Evolutionary conservation across 169 alveolate species (phyloP), one percentile per base, ranked within the genome.

Genomic region (Pseudocohnilembus persalinus): DNA sequence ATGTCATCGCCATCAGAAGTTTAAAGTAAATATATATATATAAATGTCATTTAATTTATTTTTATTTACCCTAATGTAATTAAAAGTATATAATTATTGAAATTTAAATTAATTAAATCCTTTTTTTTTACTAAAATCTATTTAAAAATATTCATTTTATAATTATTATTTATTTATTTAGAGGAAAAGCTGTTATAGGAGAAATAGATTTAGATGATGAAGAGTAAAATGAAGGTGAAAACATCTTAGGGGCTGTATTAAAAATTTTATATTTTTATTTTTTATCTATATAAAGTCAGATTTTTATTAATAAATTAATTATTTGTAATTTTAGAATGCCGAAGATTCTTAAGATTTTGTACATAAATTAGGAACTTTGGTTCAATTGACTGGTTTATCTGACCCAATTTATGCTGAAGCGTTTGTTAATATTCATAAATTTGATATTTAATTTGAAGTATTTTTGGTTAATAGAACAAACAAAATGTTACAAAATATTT

Each of bases 331-430:
- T n/a, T n/a, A n/a, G n/a, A n/a, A n/a, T 11, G 89, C 74, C 1
- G 86, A 86, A 63, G 83, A 81, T 32, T 64, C 74, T 73, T 20
- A 64, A 28, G 84, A 79, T 32, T 86, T 84, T 77, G 89, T 77
- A 30, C 83, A 82, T 31, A 91, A 83, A 75, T 30, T 79, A 6
- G 82, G 83, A 31, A 91, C 90, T 77, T 84, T 94, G 31, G 83
- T 91, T 16, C 92, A 94, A 88, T 87, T 96, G 73, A 96, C 99
- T 6, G 98, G 98, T 0, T 93, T 93, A 32, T 95, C 95, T 77
- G 99, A 98, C 90, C 98, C 98, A 24, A 91, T 98, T 27, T 98
- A 96, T 92, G 97, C 98, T 1, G 99, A 98, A 93, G 97, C 98
- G 29, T 91, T 90, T 65, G 92, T 97, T 29, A 95, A 94, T 76